Evolutionary conservation across 2,329 filamentous ascomycete genomes (phyloP), one percentile per base, ranked within the genome.

Genomic region (Xylaria hypoxylon): DNA sequence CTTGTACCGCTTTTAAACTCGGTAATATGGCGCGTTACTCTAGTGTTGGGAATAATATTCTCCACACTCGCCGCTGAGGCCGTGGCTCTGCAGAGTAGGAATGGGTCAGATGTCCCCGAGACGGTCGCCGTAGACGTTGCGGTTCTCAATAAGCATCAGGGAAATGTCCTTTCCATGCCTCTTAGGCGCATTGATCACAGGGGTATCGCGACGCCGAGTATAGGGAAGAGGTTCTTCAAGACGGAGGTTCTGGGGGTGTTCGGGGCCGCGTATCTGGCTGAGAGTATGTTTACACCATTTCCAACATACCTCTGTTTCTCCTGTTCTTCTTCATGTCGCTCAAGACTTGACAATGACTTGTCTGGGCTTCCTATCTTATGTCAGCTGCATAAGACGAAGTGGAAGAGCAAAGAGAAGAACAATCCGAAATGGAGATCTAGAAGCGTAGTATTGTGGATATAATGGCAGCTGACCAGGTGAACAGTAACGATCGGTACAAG

Each of bases 401-500:
- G n/a, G 53, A 15, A 33, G n/a, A 3, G 31, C 17, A 22, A 47
- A 26, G 13, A 22, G n/a, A 47, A 1, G 40, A 40, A n/a, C 3
- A 24, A 22, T 2, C 6, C 40, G 7, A 2, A 13, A 10, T 13
- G 33, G 11, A 13, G 3, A 38, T 38, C 8, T 2, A 6, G 31
- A 35, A 6, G 1, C 15, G 13, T 2, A 8, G 22, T 6, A 6
- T 17, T n/a, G 15, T 1, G 8, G 22, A 42, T 28, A 11, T 11
- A 19, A 31, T 8, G 3, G 13, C n/a, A 55, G 50, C 71, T 72
- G 50, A 73, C 52, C 1, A 26, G 24, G 19, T 24, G 28, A 45
- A 60, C 15, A 84, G 82, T 85, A 45, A 75, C 77, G 28, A 77
- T 85, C 28, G 83, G 83, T 31, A 79, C 76, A 0, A 79, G 81